phyloP scores from a whole-genome alignment of 169 alveolate genomes.

The Blepharisma undulans region DNA sequence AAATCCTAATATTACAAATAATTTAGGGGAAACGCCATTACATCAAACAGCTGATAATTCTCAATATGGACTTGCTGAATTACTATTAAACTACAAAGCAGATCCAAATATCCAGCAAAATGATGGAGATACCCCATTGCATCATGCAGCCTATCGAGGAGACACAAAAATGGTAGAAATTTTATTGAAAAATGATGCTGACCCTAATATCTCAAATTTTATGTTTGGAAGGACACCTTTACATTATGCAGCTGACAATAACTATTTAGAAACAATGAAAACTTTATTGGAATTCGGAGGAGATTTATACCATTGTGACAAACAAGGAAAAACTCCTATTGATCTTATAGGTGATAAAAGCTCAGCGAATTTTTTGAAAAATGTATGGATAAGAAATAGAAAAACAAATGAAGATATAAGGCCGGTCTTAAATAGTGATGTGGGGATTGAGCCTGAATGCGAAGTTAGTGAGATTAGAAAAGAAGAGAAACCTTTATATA shows the following conservation, averaged over 20 bases:
- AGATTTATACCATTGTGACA: not conserved
- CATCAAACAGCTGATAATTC: constrained; percentile 43
- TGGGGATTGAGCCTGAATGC: not conserved
- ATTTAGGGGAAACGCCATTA: constrained; percentile 38
- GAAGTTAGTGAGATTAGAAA: not conserved
- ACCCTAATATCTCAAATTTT: constrained; percentile 32
- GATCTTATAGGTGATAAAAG: not conserved
- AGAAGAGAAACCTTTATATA: not conserved
- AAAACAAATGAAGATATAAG: not conserved
- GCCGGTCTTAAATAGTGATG: not conserved
- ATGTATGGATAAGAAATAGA: not conserved
- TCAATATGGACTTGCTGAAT: constrained; percentile 20
- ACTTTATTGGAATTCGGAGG: not conserved
- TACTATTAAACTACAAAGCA: constrained; percentile 17
- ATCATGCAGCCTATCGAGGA: constrained; percentile 56
- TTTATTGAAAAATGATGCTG: constrained; percentile 43
- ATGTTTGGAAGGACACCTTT: constrained; percentile 35
- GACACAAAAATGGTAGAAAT: constrained; percentile 41
- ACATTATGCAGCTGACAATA: constrained; percentile 39
- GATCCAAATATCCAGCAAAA: constrained; percentile 33
- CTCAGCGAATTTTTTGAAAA: not conserved
- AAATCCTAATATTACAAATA: not conserved
- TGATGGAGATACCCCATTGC: constrained; percentile 51
- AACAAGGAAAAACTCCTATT: constrained; percentile 20
- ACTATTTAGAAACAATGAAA: constrained; percentile 6